Base-by-base conservation (phyloP, 129 eudicot genomes). In the Silybum marianum region DNA sequence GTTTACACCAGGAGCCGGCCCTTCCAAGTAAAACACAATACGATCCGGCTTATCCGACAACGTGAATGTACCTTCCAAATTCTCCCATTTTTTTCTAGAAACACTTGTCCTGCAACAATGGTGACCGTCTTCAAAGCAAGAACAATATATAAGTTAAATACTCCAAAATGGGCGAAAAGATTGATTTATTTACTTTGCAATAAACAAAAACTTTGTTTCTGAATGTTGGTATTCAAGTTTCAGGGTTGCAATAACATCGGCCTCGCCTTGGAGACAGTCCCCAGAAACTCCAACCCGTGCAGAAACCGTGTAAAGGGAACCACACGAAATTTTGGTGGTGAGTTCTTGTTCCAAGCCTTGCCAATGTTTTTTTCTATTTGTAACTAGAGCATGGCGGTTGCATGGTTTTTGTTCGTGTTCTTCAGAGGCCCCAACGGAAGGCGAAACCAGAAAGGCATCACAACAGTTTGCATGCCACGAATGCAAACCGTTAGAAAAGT, bases 261-360 rank as follows among this genome's bases (percentile, higher is more conserved):
- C 82, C 18, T 79, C 63, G 68, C 77, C 88, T 6, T 85, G 77
- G 21, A 40, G 79, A 70, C 74, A 40, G 8, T 11, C 79, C 46
- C 97, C 97, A 0, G 94, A 92, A 40, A 92, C 90, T 34, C 88
- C 93, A 79, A 92, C 99, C 83, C 77, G 77, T 73, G 99, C 97
- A 78, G 83, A 76, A 72, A 95, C 90, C 1, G 54, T 83, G 80
- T 90, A 92, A 34, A 87, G 84, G 19, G 81, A 62, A 69, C 97
- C 97, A 1, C 83, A 39, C 16, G 83, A 88, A 75, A 92, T 84
- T 77, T 83, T 80, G 81, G 79, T 72, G 6, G 97, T 89, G 70
- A 95, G 88, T 63, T 95, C 99, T 79, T 95, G 99, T 83, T 95
- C 99, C 76, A 95, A 87, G 69, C 99, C 97, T 84, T 95, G 99